Evolutionary conservation across 331 rosid genomes (phyloP).

Genomic region (Acacia concinna): DNA sequence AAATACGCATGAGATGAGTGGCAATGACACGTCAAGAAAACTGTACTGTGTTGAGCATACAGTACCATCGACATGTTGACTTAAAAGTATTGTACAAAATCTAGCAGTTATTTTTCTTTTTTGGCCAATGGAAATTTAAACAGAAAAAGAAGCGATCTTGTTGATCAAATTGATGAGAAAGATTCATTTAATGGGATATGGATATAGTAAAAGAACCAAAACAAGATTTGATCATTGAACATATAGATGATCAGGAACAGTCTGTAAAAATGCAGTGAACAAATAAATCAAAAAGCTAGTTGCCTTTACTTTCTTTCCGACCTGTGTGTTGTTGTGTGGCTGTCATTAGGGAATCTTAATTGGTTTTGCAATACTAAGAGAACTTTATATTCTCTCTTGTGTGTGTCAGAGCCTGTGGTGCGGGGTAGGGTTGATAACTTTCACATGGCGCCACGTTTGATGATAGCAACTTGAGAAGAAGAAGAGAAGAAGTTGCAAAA

Average conservation of each 20-base stretch:
- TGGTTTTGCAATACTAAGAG: not conserved
- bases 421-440: not conserved
- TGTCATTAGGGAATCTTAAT: constrained; percentile 33
- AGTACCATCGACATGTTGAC: not conserved
- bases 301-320: constrained; percentile 30
- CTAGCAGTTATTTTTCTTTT: not conserved
- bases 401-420: not conserved
- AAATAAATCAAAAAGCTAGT: constrained; percentile 32
- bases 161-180: not conserved
- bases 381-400: not conserved
- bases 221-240: not conserved
- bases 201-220: not conserved
- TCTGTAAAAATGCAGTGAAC: constrained; percentile 9
- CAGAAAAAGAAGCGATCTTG: not conserved
- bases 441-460: constrained; percentile 26
- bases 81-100: not conserved
- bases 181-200: not conserved
- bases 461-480: constrained; percentile 11
- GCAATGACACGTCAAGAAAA: not conserved
- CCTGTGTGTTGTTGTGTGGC: not conserved
- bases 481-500: not conserved
- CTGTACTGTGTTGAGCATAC: not conserved
- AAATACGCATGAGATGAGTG: not conserved
- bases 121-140: not conserved
- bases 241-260: not conserved